Base-by-base conservation (phyloP, 164 flowering plant species). In the Dillenia suffruticosa region DNA sequence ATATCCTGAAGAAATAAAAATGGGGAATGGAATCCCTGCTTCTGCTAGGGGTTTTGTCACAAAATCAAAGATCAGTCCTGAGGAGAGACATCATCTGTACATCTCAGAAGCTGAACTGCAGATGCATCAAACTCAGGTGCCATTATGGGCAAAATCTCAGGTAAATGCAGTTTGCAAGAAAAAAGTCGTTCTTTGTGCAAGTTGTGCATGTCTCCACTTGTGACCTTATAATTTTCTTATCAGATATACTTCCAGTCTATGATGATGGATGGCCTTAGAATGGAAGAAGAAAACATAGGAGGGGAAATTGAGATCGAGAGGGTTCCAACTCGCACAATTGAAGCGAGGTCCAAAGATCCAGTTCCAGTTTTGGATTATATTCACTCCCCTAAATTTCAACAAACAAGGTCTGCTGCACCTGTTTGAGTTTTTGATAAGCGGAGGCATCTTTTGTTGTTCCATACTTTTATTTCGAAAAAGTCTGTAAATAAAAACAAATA, bases 51-150 rank as follows among this genome's bases (percentile, higher is more conserved):
- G 53, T 50, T 5, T 58, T 40, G 49, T 60, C 22, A 14, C 50
- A n/a, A 78, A 78, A 58, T 59, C 61, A 17, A 78, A 77, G 64
- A 60, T 55, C 13, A 68, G 53, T 61, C 54, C 62, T 61, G 90
- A 79, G 68, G 89, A 82, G 53, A 77, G 71, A 22, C 72, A 79
- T 57, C 86, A 84, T 64, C 58, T 82, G 70, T 84, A 80, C 68
- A 82, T 90, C 47, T 82, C 96, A 15, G 85, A 85, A 68, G 90
- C 86, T 61, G 96, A 90, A 73, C 53, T 87, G 64, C 88, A 81
- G 61, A 82, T 80, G 87, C 90, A 85, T 77, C 74, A 74, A 65
- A 58, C 81, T 58, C 70, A 44, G 12, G 46, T 56, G n/a, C 92
- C 88, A 44, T 57, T 86, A 48, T 90, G 96, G 96, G 77, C 80